phyloP scores from a whole-genome alignment of 306 rosid species.

The Dryas alaskensis region DNA sequence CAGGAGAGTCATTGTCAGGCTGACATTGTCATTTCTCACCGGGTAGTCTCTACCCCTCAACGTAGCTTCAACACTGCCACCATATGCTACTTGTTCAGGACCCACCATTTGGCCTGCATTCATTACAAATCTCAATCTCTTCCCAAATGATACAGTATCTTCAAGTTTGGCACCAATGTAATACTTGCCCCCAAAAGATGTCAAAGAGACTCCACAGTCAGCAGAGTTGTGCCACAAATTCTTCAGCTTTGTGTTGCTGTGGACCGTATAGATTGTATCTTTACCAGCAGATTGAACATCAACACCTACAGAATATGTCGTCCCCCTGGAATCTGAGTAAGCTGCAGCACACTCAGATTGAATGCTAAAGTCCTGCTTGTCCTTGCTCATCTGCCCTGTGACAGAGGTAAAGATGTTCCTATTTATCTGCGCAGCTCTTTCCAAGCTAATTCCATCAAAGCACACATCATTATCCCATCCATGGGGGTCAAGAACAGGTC shows the following conservation, averaged over 20 bases:
- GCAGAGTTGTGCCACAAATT: constrained; percentile 56
- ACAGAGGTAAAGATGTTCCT: constrained; percentile 51
- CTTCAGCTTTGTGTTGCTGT: constrained; percentile 61
- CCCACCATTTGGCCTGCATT: constrained; percentile 73
- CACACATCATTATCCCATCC: constrained; percentile 98
- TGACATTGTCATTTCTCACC: constrained; percentile 60
- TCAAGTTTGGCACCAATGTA: constrained; percentile 82
- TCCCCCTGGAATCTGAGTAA: constrained; percentile 58
- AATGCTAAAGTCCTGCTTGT: constrained; percentile 69
- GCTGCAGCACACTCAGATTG: constrained; percentile 82
- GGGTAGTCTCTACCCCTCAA: constrained; percentile 84
- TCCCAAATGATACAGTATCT: constrained; percentile 73
- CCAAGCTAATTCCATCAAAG: constrained; percentile 85
- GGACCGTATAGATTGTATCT: constrained; percentile 64
- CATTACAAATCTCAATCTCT: constrained; percentile 66
- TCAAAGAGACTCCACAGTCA: constrained; percentile 78
- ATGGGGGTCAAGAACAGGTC: constrained; percentile 93
- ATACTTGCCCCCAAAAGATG: constrained; percentile 63
- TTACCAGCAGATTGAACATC: constrained; percentile 82
- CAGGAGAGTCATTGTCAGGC: constrained; percentile 63
- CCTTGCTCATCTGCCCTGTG: constrained; percentile 79
- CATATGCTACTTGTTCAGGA: constrained; percentile 69
- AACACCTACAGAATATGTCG: constrained; percentile 57
- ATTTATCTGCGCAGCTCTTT: constrained; percentile 57
- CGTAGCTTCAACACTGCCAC: constrained; percentile 75